Evolutionary conservation across 2,329 filamentous ascomycete species (phyloP).

Genomic region (Trichoderma sp.): DNA sequence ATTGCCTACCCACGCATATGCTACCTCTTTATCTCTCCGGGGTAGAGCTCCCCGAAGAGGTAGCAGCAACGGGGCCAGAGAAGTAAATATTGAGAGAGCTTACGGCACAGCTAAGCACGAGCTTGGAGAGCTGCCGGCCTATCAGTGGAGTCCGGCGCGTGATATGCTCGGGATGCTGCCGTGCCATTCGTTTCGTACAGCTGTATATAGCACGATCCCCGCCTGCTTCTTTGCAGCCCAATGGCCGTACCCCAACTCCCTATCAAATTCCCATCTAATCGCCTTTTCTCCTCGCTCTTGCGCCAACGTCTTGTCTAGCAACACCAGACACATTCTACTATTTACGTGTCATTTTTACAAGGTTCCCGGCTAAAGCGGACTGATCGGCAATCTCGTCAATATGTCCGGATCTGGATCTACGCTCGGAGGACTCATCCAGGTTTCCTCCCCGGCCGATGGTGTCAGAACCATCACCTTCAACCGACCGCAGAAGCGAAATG

Average conservation of each 20-base stretch:
- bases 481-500: constrained; percentile 57
- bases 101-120: neutral
- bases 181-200: constrained; percentile 4
- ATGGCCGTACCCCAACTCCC: neutral
- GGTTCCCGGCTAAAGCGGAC: neutral
- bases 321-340: neutral
- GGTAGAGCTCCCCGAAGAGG: neutral
- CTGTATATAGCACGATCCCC: constrained; percentile 14
- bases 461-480: constrained; percentile 52
- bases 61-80: neutral
- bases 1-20: neutral
- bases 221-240: constrained; percentile 10
- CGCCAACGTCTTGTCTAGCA: neutral
- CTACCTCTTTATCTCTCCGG: constrained; percentile 3
- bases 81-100: neutral
- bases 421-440: constrained; percentile 23
- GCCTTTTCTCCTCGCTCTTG: constrained; percentile 3
- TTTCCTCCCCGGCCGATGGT: constrained; percentile 28
- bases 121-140: neutral
- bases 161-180: constrained; percentile 14
- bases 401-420: constrained; percentile 21
- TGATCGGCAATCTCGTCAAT: constrained; percentile 17
- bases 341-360: neutral
- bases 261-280: constrained; percentile 7
- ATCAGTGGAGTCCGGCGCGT: constrained; percentile 14